Evolutionary conservation across 2,329 filamentous ascomycete genomes (phyloP), one percentile per base, ranked within the genome.

Genomic region (Pseudopyrenochaeta lycopersici): DNA sequence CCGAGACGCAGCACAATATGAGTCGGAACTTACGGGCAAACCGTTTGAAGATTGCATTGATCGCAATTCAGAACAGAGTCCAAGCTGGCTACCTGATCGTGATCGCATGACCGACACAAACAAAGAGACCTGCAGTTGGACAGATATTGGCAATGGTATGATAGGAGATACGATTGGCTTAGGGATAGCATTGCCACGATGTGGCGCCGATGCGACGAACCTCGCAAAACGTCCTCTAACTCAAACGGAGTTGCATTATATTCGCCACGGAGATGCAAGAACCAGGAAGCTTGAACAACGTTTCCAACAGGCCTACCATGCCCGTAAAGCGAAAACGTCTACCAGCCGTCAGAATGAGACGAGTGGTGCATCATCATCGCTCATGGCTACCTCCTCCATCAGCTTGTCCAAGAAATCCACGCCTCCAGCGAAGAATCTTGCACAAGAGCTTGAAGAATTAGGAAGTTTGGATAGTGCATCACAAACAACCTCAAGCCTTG

Each of bases 71-170:
- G 0, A 35, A 10, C 9, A 30, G 1, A 46, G 43, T 30, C 49
- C 49, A 11, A 18, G 12, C 3, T 52, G 49, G 49, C 1, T 46
- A 14, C 49, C 49, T 18, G 42, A 46, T 42, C 42, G 36, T n/a
- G 49, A 52, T 42, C 29, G 49, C 1, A n/a, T 46, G 9, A 14
- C 46, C n/a, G n/a, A n/a, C n/a, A 4, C 17, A 14, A 12, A 38
- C 35, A 18, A 39, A 35, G n/a, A 52, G 21, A 29, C 6, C 2
- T 7, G 17, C 18, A 11, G 4, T 15, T 23, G 42, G 17, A 2
- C 30, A 15, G 27, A 31, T 17, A 29, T 30, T 12, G 52, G 21
- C 27, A 30, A 44, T n/a, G n/a, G n/a, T n/a, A n/a, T n/a, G n/a
- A n/a, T n/a, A n/a, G n/a, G n/a, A n/a, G n/a, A n/a, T n/a, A n/a